Conservation (phyloP, 768 basidiomycete species). For the Tulasnella sp. region DNA sequence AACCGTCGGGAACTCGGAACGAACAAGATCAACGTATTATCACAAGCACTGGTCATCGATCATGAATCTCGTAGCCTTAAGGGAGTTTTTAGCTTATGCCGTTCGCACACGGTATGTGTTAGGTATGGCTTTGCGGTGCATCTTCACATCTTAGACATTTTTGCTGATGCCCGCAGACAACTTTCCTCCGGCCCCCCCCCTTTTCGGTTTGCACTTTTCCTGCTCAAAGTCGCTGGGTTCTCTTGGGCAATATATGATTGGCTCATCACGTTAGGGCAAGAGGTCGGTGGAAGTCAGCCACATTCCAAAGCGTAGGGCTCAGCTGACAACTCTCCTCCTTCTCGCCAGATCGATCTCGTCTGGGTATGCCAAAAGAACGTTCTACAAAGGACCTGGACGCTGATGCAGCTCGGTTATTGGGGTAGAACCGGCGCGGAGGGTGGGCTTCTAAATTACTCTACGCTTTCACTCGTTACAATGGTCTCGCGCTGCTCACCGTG, state of each 20-base stretch:
- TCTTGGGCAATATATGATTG: not conserved
- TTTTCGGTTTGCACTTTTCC: not conserved
- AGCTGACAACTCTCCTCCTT: not conserved
- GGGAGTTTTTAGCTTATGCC: not conserved
- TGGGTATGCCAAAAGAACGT: not conserved
- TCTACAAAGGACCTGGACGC: not conserved
- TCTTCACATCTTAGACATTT: not conserved
- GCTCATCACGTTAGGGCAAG: not conserved
- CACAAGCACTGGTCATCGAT: too few relatives aligned
- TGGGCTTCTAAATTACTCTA: constrained; percentile 4
- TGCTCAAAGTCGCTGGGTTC: not conserved
- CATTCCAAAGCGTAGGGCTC: not conserved
- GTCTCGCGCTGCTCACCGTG: not conserved
- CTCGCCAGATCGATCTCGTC: not conserved
- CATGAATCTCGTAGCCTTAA: not conserved
- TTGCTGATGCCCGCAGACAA: too few relatives aligned
- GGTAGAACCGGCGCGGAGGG: not conserved
- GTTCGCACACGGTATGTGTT: not conserved
- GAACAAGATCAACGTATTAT: too few relatives aligned
- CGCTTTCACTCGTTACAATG: constrained; percentile 9
- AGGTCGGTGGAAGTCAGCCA: not conserved
- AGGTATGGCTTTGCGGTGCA: not conserved
- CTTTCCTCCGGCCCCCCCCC: not conserved
- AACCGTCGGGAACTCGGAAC: too few relatives aligned
- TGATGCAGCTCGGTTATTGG: too few relatives aligned